Percentiles rank a stretch among this genome's conserved stretches.
These are phyloP conservation scores for Globisporangium lucens DNA, from an alignment of 352 stramenopile genomes.

Conservation along the genomic window DNA sequence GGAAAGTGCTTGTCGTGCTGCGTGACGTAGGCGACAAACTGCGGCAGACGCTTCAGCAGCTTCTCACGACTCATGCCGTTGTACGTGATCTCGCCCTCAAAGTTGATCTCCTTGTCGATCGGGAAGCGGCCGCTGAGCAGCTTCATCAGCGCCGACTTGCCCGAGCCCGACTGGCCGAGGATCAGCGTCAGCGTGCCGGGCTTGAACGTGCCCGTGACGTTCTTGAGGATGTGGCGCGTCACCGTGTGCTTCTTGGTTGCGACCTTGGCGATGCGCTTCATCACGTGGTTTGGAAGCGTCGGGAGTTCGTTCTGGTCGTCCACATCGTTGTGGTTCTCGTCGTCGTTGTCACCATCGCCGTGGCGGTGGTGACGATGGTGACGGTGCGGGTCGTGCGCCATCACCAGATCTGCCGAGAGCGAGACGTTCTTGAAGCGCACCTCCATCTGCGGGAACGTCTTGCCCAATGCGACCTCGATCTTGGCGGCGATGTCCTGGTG, in stretches of 20 bases:
- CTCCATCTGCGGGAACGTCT: conserved; percentile 42
- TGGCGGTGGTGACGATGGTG: conserved; percentile 5
- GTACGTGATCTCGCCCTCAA: conserved; percentile 51
- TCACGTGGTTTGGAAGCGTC: conserved; percentile 37
- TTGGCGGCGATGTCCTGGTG: conserved; percentile 32
- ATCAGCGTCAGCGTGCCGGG: conserved; percentile 55
- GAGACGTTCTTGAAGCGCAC: conserved; percentile 47
- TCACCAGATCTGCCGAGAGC: conserved; percentile 34
- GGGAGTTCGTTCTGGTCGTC: conserved; percentile 28
- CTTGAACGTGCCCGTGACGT: conserved; percentile 32
- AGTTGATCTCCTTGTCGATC: conserved; percentile 32
- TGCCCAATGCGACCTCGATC: conserved; percentile 33
- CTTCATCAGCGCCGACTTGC: conserved; percentile 61
- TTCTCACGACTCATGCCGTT: conserved; percentile 34
- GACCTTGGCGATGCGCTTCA: conserved; percentile 22
- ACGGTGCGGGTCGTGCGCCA: conserved; percentile 16
- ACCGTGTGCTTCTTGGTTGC: conserved; percentile 16
- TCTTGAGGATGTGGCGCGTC: conserved; percentile 18
- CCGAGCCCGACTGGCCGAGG: conserved; percentile 44
- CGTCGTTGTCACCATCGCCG: not conserved
- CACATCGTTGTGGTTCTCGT: not conserved
- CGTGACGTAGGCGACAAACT: conserved; percentile 50
- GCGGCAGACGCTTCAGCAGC: conserved; percentile 36
- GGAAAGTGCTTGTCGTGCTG: conserved; percentile 50
- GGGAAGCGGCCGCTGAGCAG: conserved; percentile 51